Evolutionary conservation across 805 yeast species (phyloP).

Genomic region (Candida gorgasii): DNA sequence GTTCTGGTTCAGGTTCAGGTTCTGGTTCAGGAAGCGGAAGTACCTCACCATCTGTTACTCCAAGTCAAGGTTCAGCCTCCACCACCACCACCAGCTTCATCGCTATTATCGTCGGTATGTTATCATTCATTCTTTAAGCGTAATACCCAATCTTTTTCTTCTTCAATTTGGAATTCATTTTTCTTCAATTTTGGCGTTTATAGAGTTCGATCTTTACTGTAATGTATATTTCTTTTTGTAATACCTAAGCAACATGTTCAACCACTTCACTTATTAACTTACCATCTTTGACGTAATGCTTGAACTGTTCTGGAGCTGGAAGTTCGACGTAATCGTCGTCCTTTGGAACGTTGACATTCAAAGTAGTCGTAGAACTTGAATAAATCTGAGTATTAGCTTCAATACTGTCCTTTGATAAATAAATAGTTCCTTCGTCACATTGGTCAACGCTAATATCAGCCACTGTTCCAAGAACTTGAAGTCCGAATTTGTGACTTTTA

Average conservation of each 20-base stretch:
- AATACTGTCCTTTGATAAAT: conserved; percentile 70
- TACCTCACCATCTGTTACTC: conserved; percentile 7
- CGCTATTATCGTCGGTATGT: background rate
- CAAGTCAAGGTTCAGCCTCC: conserved; percentile 8
- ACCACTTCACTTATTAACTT: conserved; percentile 70
- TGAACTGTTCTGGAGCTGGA: conserved; percentile 90
- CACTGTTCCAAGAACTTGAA: conserved; percentile 79
- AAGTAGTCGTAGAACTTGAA: conserved; percentile 80
- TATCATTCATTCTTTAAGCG: background rate
- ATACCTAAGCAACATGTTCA: conserved; percentile 64
- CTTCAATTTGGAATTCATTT: background rate
- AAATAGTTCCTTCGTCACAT: conserved; percentile 81
- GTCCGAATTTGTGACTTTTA: conserved; percentile 75
- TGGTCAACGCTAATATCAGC: conserved; percentile 89
- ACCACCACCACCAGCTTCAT: background rate
- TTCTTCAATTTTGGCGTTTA: background rate
- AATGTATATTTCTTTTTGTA: background rate
- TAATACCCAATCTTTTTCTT: background rate
- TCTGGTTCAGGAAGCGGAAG: background rate
- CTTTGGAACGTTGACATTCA: conserved; percentile 81
- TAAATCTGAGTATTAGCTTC: conserved; percentile 65
- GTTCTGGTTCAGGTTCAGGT: background rate
- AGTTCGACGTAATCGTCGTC: conserved; percentile 77
- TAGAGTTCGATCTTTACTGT: background rate
- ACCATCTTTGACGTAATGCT: conserved; percentile 65